phyloP scores from a whole-genome alignment of 768 basidiomycete genomes.

The Russula foetens region DNA sequence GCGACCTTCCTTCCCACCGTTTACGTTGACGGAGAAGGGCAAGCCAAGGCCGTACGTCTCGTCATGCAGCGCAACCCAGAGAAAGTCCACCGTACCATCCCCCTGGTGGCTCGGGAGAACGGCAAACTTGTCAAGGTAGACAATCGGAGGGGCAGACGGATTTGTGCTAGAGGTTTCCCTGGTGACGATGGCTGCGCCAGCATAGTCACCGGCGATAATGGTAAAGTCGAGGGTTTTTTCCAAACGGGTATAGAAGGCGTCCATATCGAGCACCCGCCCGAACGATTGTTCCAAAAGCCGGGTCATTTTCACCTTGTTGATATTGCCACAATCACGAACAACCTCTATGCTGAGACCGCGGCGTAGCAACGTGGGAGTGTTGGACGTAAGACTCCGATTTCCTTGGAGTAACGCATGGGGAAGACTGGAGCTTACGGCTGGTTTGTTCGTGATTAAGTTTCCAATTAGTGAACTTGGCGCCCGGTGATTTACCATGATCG shows the following conservation, averaged over 20 bases:
- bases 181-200: conserved; percentile 91
- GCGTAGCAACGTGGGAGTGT: conserved; percentile 90
- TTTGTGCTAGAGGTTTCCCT: conserved; percentile 39
- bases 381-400: conserved; percentile 74
- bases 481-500: conserved; percentile 95
- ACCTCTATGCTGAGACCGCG: conserved; percentile 85
- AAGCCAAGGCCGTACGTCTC: conserved; percentile 96
- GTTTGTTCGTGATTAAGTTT: conserved; percentile 97
- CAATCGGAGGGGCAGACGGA: conserved; percentile 43
- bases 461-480: conserved; percentile 92
- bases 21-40: conserved; percentile 89
- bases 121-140: conserved; percentile 98
- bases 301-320: conserved; percentile 72
- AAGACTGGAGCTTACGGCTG: conserved; percentile 89
- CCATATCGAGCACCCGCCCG: conserved; percentile 56
- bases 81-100: conserved; percentile 97
- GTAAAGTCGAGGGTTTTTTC: conserved; percentile 78
- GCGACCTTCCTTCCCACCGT: conserved; percentile 83
- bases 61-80: conserved; percentile 98
- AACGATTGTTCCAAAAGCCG: conserved; percentile 86
- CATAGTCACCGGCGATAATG: conserved; percentile 92
- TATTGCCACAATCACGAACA: conserved; percentile 54
- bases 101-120: conserved; percentile 93
- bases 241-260: conserved; percentile 73
- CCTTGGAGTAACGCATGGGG: conserved; percentile 89